Evolutionary conservation across 495 filamentous ascomycete genomes (phyloP).

Genomic region (Achaetomiella virescens): DNA sequence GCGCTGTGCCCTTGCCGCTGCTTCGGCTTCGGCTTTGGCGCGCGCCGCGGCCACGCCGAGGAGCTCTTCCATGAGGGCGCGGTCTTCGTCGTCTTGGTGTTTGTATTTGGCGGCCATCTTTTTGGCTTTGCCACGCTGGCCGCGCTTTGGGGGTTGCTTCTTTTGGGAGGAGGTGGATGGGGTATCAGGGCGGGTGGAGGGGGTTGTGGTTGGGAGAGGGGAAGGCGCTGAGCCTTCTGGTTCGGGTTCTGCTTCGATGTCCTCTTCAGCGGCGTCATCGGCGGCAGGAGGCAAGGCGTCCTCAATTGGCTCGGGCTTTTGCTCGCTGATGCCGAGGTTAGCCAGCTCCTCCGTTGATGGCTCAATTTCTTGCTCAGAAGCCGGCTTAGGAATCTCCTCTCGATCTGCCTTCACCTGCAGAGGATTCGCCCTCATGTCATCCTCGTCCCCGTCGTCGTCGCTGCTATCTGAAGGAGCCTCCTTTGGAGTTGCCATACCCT

Average conservation of each 20-base stretch:
- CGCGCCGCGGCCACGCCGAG: constrained; percentile 63
- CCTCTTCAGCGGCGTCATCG: constrained; percentile 15
- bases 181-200: background rate
- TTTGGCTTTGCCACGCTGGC: constrained; percentile 78
- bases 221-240: constrained; percentile 12
- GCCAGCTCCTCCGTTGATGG: constrained; percentile 27
- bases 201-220: constrained; percentile 4
- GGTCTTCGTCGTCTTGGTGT: constrained; percentile 90
- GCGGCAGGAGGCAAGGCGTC: background rate
- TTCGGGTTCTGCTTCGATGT: constrained; percentile 3
- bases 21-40: constrained; percentile 48
- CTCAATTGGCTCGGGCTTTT: constrained; percentile 2
- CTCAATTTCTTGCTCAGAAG: background rate
- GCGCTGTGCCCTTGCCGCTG: constrained; percentile 42
- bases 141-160: constrained; percentile 54
- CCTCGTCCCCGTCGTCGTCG: constrained; percentile 29
- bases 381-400: constrained; percentile 7
- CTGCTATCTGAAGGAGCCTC: constrained; percentile 33
- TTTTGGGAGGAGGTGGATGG: constrained; percentile 23
- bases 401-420: constrained; percentile 34
- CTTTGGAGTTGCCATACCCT: constrained; percentile 24
- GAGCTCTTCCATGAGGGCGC: constrained; percentile 70
- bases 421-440: constrained; percentile 35
- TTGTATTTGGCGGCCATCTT: constrained; percentile 88
- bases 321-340: constrained; percentile 28